Percentiles rank a stretch among this genome's conserved stretches.
Conservation (phyloP, 2,329 filamentous ascomycete genomes). For the Cryphonectria japonica region DNA sequence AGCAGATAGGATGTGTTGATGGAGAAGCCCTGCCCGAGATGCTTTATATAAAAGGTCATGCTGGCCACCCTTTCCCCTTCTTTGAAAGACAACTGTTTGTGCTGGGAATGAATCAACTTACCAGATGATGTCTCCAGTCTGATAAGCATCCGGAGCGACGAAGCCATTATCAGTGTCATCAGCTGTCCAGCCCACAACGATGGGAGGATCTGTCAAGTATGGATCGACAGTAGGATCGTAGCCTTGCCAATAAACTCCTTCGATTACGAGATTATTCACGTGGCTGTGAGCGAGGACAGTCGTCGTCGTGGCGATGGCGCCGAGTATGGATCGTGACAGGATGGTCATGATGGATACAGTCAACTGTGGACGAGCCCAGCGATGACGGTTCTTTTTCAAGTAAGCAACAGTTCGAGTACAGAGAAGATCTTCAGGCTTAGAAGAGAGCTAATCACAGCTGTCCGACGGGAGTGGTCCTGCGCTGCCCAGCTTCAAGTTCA, state of each 20-base stretch:
- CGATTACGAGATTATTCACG: conserved; percentile 28
- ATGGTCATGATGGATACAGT: conserved; percentile 12
- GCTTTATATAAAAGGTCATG: neutral
- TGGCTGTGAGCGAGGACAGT: conserved; percentile 23
- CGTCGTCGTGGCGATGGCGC: conserved; percentile 7
- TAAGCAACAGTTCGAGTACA: neutral
- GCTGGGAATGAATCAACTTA: neutral
- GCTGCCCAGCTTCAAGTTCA: neutral
- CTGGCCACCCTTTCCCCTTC: neutral
- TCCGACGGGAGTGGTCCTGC: neutral
- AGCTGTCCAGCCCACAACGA: conserved; percentile 25
- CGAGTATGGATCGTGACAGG: neutral
- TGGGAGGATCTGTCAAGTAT: conserved; percentile 18
- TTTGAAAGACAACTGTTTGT: neutral
- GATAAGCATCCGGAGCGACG: conserved; percentile 41
- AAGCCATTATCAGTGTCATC: conserved; percentile 42
- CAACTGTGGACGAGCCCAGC: neutral
- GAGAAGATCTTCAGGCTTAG: neutral
- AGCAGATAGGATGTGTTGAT: neutral
- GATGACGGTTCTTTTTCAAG: neutral
- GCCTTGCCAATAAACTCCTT: conserved; percentile 25
- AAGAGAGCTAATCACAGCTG: neutral
- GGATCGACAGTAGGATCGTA: conserved; percentile 22
- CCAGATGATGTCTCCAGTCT: conserved; percentile 42
- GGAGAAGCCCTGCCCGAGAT: too few species aligned